Percentiles rank a stretch among this genome's conserved stretches.
Evolutionary conservation across 495 filamentous ascomycete genomes (phyloP).

Genomic region (Lichenothelia convexa): DNA sequence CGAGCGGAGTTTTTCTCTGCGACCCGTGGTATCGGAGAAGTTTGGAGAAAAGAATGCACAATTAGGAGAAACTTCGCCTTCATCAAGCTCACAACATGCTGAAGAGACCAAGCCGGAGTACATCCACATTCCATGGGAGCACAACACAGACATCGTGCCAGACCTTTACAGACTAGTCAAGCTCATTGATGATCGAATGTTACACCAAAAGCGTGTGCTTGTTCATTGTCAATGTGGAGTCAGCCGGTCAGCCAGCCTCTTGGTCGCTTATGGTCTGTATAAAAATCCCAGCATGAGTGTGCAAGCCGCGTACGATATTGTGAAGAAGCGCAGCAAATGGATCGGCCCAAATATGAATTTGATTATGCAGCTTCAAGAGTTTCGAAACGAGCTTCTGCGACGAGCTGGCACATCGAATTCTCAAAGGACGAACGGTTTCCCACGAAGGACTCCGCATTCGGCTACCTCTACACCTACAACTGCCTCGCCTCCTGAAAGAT

Average conservation of each 20-base stretch:
- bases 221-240: constrained; percentile 94
- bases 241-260: constrained; percentile 86
- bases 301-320: constrained; percentile 80
- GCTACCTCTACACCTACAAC: constrained; percentile 5
- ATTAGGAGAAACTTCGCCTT: background rate
- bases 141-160: constrained; percentile 86
- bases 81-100: no score
- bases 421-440: constrained; percentile 7
- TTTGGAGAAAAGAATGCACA: background rate
- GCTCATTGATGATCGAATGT: constrained; percentile 60
- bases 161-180: constrained; percentile 76
- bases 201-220: constrained; percentile 68
- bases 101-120: constrained; percentile 59
- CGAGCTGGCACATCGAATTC: constrained; percentile 4
- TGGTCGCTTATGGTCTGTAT: constrained; percentile 91
- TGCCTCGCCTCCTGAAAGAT: constrained; percentile 10
- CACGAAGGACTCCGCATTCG: constrained; percentile 6
- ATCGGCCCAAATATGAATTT: constrained; percentile 97
- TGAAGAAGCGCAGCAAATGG: constrained; percentile 82
- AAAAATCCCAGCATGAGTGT: constrained; percentile 74
- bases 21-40: background rate
- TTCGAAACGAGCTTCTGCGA: constrained; percentile 48
- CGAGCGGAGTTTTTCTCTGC: background rate
- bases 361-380: constrained; percentile 94
- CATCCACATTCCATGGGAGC: constrained; percentile 91